Base-by-base conservation (phyloP, 2,329 filamentous ascomycete species). In the Penicillium sp. region DNA sequence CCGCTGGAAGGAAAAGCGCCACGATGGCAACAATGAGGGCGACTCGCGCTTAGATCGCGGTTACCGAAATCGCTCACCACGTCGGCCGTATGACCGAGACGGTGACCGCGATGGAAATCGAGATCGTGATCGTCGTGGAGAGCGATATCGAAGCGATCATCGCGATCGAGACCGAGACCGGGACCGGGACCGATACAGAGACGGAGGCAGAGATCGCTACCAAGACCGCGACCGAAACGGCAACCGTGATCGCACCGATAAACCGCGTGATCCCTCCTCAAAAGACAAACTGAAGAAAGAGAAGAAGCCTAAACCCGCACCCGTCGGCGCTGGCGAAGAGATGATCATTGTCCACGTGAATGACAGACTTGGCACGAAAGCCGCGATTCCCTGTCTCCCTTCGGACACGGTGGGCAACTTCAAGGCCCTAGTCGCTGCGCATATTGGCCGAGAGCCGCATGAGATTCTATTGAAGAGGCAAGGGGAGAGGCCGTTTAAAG, bases 271-370 rank as follows among this genome's bases (percentile, higher is more conserved):
- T 75, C 45, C 72, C 77, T 57, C 77, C 70, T 76, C 67, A 71
- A 70, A 76, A 21, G 71, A 75, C 45, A 77, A 76, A 73, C 81
- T 70, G 69, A 80, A 72, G 73, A 82, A 71, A 73, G 71, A 71
- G 56, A 79, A 79, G 63, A 79, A 81, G 58, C 79, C 68, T 58
- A 68, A 69, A n/a, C 66, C 70, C 0, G 68, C 73, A 7, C 72
- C 80, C 7, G 72, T 76, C 64, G 77, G 74, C 45, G 79, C 83
- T 3, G 60, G 60, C 6, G 90, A 96, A 73, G 90, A 92, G 60
- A 96, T 97, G 90, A 97, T 98, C 68, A 87, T 96, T 56, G 93
- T 98, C 19, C 88, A 94, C 71, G 88, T 98, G 73, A 98, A 98
- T 76, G 94, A 98, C 78, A 87, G 94, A n/a, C 82, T 98, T 41